Evolutionary conservation across 2,329 filamentous ascomycete genomes (phyloP).

Genomic region (Pestalotiopsis sp.): DNA sequence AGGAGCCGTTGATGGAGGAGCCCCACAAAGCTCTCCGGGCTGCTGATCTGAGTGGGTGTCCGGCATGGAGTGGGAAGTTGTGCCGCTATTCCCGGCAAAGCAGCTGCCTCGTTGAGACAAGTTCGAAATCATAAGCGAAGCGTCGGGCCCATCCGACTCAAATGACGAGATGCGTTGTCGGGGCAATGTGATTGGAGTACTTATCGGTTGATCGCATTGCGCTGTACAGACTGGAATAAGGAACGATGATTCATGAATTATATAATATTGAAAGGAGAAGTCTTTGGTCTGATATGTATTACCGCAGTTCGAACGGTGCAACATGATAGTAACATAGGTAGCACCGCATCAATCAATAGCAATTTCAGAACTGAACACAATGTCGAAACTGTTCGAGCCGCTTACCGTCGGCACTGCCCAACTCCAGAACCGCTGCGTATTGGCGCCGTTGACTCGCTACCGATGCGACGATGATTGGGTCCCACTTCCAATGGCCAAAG

Average conservation of each 20-base stretch:
- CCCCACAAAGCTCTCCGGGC: too few relatives aligned
- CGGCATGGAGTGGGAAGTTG: too few relatives aligned
- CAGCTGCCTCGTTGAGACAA: too few relatives aligned
- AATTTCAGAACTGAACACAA: not conserved
- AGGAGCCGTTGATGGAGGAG: too few relatives aligned
- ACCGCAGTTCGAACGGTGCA: not conserved
- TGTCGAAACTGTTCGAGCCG: conserved; percentile 40
- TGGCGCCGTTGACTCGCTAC: conserved; percentile 52
- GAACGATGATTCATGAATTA: too few relatives aligned
- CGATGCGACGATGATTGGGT: conserved; percentile 48
- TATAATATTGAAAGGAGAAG: too few relatives aligned
- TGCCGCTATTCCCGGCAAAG: too few relatives aligned
- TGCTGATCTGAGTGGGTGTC: too few relatives aligned
- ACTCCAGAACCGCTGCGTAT: conserved; percentile 47
- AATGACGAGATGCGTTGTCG: not conserved
- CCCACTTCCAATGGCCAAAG: conserved; percentile 40
- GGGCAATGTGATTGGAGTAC: not conserved
- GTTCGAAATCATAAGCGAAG: too few relatives aligned
- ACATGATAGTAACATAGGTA: not conserved
- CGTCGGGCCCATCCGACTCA: not conserved
- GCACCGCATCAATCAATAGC: not conserved
- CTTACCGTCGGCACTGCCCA: conserved; percentile 41
- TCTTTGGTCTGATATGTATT: too few relatives aligned
- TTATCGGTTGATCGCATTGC: not conserved
- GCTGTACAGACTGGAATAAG: too few relatives aligned